Evolutionary conservation across 257 asterid species (phyloP).

Genomic region (Striga asiatica): DNA sequence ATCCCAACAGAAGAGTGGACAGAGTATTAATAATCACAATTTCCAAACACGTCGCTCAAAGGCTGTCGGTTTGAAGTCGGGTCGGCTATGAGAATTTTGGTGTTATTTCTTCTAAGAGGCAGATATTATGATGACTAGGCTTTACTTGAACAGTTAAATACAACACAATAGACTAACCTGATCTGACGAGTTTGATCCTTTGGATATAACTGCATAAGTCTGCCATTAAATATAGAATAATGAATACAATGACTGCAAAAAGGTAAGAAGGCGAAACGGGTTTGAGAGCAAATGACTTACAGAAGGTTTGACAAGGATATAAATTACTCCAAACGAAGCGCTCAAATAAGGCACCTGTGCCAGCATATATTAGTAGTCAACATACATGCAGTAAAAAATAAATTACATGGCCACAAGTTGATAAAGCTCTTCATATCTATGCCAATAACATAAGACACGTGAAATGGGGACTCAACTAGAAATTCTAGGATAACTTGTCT

Average conservation of each 20-base stretch:
- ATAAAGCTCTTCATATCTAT: too few relatives aligned
- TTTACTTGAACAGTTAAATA: background rate
- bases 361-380: conserved; percentile 12
- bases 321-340: conserved; percentile 79
- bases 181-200: conserved; percentile 55
- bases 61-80: too few relatives aligned
- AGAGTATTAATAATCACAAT: too few relatives aligned
- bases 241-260: conserved; percentile 12
- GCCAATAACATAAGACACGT: too few relatives aligned
- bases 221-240: conserved; percentile 18
- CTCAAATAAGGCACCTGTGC: conserved; percentile 78
- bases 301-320: conserved; percentile 79
- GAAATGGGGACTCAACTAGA: too few relatives aligned
- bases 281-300: conserved; percentile 36
- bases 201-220: conserved; percentile 84
- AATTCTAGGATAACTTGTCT: too few relatives aligned
- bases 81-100: background rate
- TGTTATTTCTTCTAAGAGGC: background rate
- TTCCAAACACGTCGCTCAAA: too few relatives aligned
- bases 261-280: background rate
- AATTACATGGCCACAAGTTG: background rate
- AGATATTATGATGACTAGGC: background rate
- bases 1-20: background rate
- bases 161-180: conserved; percentile 41
- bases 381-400: background rate